phyloP scores from a whole-genome alignment of 2,329 filamentous ascomycete genomes.

The Arachnomyces sp. region DNA sequence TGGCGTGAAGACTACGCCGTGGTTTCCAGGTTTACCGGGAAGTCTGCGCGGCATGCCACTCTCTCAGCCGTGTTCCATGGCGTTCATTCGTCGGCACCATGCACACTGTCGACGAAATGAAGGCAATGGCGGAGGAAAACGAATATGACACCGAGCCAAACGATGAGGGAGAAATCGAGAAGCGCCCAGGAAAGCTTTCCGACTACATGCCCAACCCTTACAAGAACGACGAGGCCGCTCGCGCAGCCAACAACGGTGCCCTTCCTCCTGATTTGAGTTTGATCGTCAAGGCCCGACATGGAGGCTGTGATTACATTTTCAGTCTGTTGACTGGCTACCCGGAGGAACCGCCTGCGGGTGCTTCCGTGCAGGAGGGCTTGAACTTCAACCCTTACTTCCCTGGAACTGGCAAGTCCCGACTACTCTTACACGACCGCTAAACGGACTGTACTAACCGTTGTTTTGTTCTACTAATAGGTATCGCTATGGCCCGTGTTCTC shows the following conservation, averaged over 20 bases:
- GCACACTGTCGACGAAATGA: conserved; percentile 96
- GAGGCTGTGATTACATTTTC: conserved; percentile 98
- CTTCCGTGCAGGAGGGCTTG: conserved; percentile 74
- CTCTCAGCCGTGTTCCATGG: conserved; percentile 88
- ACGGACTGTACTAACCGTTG: conserved; percentile 10
- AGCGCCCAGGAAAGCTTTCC: conserved; percentile 96
- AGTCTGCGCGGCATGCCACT: conserved; percentile 97
- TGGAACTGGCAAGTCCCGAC: conserved; percentile 61
- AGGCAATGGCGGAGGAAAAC: conserved; percentile 93
- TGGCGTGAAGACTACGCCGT: conserved; percentile 70
- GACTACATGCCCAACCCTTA: conserved; percentile 94
- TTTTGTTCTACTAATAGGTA: conserved; percentile 39
- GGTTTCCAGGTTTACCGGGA: conserved; percentile 99
- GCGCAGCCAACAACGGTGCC: conserved; percentile 96
- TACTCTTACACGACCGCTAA: background rate
- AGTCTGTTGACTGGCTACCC: conserved; percentile 93
- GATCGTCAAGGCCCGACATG: conserved; percentile 96
- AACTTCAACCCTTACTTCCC: conserved; percentile 99
- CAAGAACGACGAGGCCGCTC: conserved; percentile 98
- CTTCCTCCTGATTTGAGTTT: conserved; percentile 94
- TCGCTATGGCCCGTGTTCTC: conserved; percentile 96
- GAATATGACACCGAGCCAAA: conserved; percentile 98
- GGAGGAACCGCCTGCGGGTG: conserved; percentile 88
- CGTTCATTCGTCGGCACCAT: conserved; percentile 81
- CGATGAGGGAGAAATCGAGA: conserved; percentile 95